phyloP scores from a whole-genome alignment of 345 rosid species.

The Rhizophora mangle region DNA sequence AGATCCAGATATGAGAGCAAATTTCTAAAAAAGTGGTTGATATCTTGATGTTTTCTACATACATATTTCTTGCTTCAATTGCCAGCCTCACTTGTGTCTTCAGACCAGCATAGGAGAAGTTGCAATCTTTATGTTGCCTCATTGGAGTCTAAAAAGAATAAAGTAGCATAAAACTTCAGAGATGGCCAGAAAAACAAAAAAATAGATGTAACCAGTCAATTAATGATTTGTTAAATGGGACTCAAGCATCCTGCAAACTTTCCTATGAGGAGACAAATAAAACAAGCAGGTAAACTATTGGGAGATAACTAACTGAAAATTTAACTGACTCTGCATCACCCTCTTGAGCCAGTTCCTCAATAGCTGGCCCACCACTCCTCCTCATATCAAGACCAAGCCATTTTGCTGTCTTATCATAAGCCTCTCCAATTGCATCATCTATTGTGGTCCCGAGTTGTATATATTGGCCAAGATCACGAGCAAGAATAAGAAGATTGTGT shows the following conservation, averaged over 20 bases:
- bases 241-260: constrained; percentile 7
- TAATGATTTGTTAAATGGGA: neutral
- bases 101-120: constrained; percentile 93
- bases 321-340: constrained; percentile 75
- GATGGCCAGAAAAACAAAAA: neutral
- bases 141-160: constrained; percentile 59
- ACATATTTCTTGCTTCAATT: constrained; percentile 83
- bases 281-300: constrained; percentile 7
- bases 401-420: constrained; percentile 91
- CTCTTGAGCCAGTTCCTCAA: constrained; percentile 85
- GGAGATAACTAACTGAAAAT: constrained; percentile 54
- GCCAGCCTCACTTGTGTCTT: constrained; percentile 95
- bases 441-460: constrained; percentile 86
- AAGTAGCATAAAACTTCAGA: constrained; percentile 11
- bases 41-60: constrained; percentile 19
- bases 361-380: constrained; percentile 91
- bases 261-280: neutral
- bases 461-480: constrained; percentile 82
- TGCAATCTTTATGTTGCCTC: constrained; percentile 89
- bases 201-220: neutral
- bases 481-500: constrained; percentile 82
- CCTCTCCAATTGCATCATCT: constrained; percentile 97
- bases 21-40: constrained; percentile 2
- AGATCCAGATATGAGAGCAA: constrained; percentile 10
- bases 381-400: constrained; percentile 96